A percentile compares a stretch with the other conserved stretches of the same genome.
Evolutionary conservation across 2,329 filamentous ascomycete species (phyloP).

Genomic region (Pestalotiopsis sp.): DNA sequence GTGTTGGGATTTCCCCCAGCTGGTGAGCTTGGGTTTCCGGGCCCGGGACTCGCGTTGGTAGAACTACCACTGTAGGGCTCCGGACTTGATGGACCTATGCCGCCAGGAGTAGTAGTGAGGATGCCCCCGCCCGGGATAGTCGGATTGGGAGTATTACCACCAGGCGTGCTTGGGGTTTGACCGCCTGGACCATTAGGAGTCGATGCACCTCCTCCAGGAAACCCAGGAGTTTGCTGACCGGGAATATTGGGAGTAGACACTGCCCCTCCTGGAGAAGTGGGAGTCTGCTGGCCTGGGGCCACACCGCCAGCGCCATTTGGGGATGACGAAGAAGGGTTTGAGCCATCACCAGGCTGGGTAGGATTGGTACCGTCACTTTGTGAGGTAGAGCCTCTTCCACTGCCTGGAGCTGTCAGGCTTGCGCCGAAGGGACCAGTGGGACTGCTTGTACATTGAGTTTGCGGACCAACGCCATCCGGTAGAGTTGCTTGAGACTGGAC

Average conservation of each 20-base stretch:
- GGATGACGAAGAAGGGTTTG: slow-evolving; percentile 3
- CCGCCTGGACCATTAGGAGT: background rate
- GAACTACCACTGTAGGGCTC: background rate
- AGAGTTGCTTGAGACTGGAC: slow-evolving; percentile 25
- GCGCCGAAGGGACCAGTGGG: slow-evolving; percentile 11
- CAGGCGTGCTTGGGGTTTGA: background rate
- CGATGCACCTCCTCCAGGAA: background rate
- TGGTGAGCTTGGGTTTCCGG: background rate
- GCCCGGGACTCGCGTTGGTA: background rate
- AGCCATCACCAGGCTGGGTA: slow-evolving; percentile 6
- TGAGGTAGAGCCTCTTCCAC: slow-evolving; percentile 4
- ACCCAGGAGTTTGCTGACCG: background rate
- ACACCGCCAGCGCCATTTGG: slow-evolving; percentile 9
- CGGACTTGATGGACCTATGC: background rate
- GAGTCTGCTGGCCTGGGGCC: slow-evolving; percentile 2
- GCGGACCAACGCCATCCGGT: slow-evolving; percentile 20
- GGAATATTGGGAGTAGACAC: background rate
- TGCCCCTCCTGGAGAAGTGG: background rate
- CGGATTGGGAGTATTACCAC: background rate
- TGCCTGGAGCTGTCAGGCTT: slow-evolving; percentile 4
- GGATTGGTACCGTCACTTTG: slow-evolving; percentile 7
- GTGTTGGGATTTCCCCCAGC: background rate
- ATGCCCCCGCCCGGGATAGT: background rate
- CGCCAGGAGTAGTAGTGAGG: background rate
- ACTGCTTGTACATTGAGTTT: slow-evolving; percentile 11